Conservation (phyloP, 345 rosid species). For the Ceriops decandra region DNA sequence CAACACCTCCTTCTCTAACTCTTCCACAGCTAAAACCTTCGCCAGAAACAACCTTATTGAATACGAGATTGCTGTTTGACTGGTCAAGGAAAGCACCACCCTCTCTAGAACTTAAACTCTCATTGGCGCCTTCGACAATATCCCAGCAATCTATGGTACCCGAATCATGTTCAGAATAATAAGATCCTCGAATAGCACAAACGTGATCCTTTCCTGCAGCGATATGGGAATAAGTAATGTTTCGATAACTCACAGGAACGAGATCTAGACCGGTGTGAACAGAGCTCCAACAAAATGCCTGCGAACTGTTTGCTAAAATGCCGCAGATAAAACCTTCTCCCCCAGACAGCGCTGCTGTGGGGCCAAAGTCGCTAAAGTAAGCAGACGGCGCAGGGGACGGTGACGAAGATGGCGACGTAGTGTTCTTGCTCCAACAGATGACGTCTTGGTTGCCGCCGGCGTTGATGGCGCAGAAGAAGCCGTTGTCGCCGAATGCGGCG, state of each 20-base stretch:
- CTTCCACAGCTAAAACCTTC: constrained; percentile 87
- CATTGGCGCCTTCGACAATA: constrained; percentile 32
- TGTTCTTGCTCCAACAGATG: constrained; percentile 74
- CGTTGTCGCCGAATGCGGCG: constrained; percentile 69
- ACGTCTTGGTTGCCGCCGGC: constrained; percentile 83
- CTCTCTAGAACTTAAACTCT: constrained; percentile 37
- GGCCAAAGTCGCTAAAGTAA: constrained; percentile 35
- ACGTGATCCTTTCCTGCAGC: constrained; percentile 84
- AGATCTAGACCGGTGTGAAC: constrained; percentile 53
- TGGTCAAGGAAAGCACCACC: constrained; percentile 42
- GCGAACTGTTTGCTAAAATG: constrained; percentile 61
- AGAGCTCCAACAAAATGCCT: constrained; percentile 62
- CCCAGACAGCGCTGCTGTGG: constrained; percentile 67
- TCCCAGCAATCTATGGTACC: constrained; percentile 85
- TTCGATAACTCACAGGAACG: constrained; percentile 48
- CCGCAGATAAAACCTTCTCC: constrained; percentile 85
- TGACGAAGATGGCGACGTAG: constrained; percentile 33
- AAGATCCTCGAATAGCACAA: constrained; percentile 85
- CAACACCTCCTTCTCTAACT: constrained; percentile 59
- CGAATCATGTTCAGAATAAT: constrained; percentile 60
- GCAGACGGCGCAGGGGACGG: constrained; percentile 15
- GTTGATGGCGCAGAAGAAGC: constrained; percentile 94
- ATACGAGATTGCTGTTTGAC: constrained; percentile 41
- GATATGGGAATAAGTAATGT: constrained; percentile 61
- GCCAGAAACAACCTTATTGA: constrained; percentile 64